Conservation (phyloP, 352 stramenopile genomes). For the Albugo laibachii region DNA sequence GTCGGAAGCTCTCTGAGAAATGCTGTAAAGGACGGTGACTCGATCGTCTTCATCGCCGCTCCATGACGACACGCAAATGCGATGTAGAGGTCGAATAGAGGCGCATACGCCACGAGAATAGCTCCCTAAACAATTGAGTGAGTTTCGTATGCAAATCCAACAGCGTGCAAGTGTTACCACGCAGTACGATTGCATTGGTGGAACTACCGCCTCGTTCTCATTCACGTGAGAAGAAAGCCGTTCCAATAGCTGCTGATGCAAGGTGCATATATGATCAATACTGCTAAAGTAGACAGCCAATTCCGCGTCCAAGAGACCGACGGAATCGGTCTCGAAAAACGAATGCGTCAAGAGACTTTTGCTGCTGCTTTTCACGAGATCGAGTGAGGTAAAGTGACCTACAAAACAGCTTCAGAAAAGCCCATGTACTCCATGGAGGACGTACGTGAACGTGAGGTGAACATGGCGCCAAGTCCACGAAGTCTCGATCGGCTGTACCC, state of each 20-base stretch:
- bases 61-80: slow-evolving; percentile 69
- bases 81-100: slow-evolving; percentile 70
- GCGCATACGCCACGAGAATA: slow-evolving; percentile 73
- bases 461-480: too few species aligned
- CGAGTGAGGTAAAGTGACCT: too few species aligned
- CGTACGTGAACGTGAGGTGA: too few species aligned
- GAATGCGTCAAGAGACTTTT: too few species aligned
- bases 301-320: slow-evolving; percentile 42
- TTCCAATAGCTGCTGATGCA: slow-evolving; percentile 77
- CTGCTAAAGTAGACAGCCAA: slow-evolving; percentile 79
- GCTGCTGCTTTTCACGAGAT: too few species aligned
- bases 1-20: slow-evolving; percentile 51
- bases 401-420: too few species aligned
- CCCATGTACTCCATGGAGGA: too few species aligned
- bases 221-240: slow-evolving; percentile 59
- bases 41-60: slow-evolving; percentile 38
- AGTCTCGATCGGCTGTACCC: too few species aligned
- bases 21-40: slow-evolving; percentile 40
- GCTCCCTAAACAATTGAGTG: slow-evolving; percentile 13
- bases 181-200: too few species aligned
- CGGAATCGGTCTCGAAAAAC: too few species aligned
- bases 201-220: slow-evolving; percentile 13
- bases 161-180: too few species aligned
- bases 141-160: too few species aligned
- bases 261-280: slow-evolving; percentile 72